Conservation (phyloP, 1,284 basidiomycete species). For the Ceratobasidium sp. region DNA sequence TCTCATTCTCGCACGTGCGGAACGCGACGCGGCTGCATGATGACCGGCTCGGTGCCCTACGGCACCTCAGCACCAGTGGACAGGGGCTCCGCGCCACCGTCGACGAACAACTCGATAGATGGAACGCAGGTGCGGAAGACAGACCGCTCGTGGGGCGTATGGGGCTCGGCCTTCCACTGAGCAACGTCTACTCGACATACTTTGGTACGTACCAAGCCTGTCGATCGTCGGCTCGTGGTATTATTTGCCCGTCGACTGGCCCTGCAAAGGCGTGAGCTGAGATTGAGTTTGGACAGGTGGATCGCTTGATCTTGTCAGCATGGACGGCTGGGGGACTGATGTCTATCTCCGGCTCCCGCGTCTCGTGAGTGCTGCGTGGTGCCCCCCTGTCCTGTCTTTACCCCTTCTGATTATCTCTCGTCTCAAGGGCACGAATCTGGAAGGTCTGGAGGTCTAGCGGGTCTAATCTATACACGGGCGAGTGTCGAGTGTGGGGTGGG, state of each 20-base stretch:
- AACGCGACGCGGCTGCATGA: slow-evolving; percentile 75
- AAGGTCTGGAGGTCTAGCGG: slow-evolving; percentile 76
- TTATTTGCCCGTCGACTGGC: slow-evolving; percentile 18
- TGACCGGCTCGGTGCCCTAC: slow-evolving; percentile 75
- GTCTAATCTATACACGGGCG: slow-evolving; percentile 31
- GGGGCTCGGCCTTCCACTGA: slow-evolving; percentile 85
- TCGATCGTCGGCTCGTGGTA: not conserved
- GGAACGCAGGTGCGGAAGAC: slow-evolving; percentile 52
- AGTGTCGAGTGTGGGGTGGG: slow-evolving; percentile 6
- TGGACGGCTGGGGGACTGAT: slow-evolving; percentile 90
- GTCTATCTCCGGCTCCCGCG: slow-evolving; percentile 83
- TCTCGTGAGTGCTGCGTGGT: slow-evolving; percentile 63
- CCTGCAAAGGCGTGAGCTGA: slow-evolving; percentile 54
- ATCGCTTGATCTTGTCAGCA: slow-evolving; percentile 78
- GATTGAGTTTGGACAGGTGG: slow-evolving; percentile 61
- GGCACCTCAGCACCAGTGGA: slow-evolving; percentile 68
- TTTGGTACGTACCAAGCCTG: slow-evolving; percentile 57
- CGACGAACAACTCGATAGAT: slow-evolving; percentile 71
- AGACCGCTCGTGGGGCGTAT: slow-evolving; percentile 62
- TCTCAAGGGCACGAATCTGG: slow-evolving; percentile 79
- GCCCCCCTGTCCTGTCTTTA: not conserved
- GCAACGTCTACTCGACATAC: slow-evolving; percentile 81
- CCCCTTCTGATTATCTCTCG: slow-evolving; percentile 35
- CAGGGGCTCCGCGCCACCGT: slow-evolving; percentile 78
- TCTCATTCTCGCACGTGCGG: slow-evolving; percentile 83